A percentile compares a stretch with the other conserved stretches of the same genome.
phyloP scores from a whole-genome alignment of 768 basidiomycete species.

The Podaxis carcinomalis region DNA sequence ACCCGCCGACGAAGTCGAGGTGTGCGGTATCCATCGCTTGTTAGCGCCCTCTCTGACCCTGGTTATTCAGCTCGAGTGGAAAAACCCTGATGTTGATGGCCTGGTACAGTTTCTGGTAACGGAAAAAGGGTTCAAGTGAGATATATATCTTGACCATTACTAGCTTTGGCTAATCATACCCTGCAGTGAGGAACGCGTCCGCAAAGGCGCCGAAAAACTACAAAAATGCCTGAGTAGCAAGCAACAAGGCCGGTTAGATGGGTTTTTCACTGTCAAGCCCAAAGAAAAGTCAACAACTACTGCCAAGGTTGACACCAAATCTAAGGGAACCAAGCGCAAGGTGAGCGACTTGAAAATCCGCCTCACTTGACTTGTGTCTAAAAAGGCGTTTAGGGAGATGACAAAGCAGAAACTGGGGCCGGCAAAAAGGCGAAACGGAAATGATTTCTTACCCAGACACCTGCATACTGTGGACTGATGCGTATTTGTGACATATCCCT shows the following conservation, averaged over 20 bases:
- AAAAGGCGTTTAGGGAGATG: slow-evolving; percentile 28
- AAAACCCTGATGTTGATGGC: slow-evolving; percentile 86
- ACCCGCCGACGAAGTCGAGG: slow-evolving; percentile 83
- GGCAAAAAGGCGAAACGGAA: slow-evolving; percentile 9
- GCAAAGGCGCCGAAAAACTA: slow-evolving; percentile 92
- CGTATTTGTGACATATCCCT: background rate
- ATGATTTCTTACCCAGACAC: slow-evolving; percentile 1
- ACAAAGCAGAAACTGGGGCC: slow-evolving; percentile 32
- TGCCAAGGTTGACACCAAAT: slow-evolving; percentile 21
- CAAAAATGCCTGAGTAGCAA: slow-evolving; percentile 82
- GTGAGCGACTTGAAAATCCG: slow-evolving; percentile 23
- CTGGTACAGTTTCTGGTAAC: slow-evolving; percentile 89
- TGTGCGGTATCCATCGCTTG: slow-evolving; percentile 35
- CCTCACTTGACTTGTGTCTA: background rate
- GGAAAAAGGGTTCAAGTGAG: slow-evolving; percentile 97
- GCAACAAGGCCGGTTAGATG: slow-evolving; percentile 94
- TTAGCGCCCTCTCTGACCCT: background rate
- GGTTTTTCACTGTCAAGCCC: slow-evolving; percentile 83
- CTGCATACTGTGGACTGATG: background rate
- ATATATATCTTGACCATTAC: slow-evolving; percentile 9
- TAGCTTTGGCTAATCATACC: slow-evolving; percentile 2
- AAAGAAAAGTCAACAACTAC: slow-evolving; percentile 39
- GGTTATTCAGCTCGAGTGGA: slow-evolving; percentile 81
- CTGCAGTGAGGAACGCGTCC: slow-evolving; percentile 91
- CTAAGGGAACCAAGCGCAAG: slow-evolving; percentile 51